Conservation (phyloP, 176 grass and related monocot species). For the Tillandsia leiboldiana region DNA sequence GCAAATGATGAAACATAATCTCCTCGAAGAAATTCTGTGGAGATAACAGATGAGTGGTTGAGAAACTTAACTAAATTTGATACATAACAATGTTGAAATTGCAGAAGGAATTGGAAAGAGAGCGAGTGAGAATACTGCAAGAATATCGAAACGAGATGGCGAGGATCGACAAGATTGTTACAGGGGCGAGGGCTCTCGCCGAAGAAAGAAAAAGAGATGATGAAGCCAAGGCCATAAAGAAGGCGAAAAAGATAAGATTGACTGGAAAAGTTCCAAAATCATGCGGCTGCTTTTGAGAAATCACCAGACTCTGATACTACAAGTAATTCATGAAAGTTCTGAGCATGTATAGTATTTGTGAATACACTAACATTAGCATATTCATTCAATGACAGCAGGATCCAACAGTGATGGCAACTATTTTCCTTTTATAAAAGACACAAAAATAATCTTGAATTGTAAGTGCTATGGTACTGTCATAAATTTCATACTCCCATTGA, state of each 20-base stretch:
- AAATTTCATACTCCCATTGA: no score
- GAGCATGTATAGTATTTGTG: no score
- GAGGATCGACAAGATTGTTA: constrained; percentile 57
- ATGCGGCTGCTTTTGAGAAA: constrained; percentile 44
- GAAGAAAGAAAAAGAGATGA: constrained; percentile 54
- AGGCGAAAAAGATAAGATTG: constrained; percentile 47
- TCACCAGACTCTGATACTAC: neutral
- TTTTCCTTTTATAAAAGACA: no score
- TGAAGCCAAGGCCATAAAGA: constrained; percentile 46
- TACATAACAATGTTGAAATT: constrained; percentile 1
- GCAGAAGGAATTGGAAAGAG: constrained; percentile 41
- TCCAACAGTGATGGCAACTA: no score
- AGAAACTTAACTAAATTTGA: neutral
- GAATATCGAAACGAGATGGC: constrained; percentile 40
- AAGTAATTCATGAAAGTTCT: no score
- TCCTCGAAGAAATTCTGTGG: neutral
- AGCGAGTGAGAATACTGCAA: constrained; percentile 28
- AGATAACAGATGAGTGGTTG: neutral
- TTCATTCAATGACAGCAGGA: no score
- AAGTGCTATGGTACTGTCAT: no score
- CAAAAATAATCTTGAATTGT: no score
- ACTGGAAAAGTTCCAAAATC: constrained; percentile 26
- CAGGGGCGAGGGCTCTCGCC: constrained; percentile 37
- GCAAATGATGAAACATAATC: neutral
- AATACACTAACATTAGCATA: no score